Base-by-base conservation (phyloP, 257 asterid species). In the Penstemon davidsonii region DNA sequence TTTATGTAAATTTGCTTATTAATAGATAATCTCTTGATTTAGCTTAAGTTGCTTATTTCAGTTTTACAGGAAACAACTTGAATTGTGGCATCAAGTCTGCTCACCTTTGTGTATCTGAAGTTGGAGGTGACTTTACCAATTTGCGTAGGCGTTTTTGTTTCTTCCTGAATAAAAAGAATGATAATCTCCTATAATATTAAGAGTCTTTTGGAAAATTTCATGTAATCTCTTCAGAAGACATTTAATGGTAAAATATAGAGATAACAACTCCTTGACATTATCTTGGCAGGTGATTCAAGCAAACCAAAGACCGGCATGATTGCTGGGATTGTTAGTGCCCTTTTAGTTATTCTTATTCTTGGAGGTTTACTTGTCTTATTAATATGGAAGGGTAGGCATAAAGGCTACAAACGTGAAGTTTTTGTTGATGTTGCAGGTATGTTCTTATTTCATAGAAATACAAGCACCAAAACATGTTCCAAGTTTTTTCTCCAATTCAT, bases 401-500 rank as follows among this genome's bases (percentile, higher is more conserved):
- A 79, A 80, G 82, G 87, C 75, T 80, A 79, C 80, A 80, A 46
- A 63, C 89, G 85, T 37, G 98, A 93, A 81, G 87, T 88, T 72
- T 93, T 78, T 61, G 95, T 88, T 4, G 98, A 90, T 72, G 97
- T 93, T 76, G 76, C 91, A 86, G 98, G 98, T 93, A 70, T 51
- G 76, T 79, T 66, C 65, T 60, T 37, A 19, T 39, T 72, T 7
- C 70, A 4, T 33, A 47, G 73, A 56, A 6, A 18, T 45, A 37
- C 40, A 25, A 46, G 11, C 71, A 33, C 39, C 52, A 60, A 33
- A 25, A 57, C 41, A 55, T 42, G 53, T 54, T 13, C 9, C n/a
- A 36, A n/a, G 38, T 56, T 44, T 43, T 55, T 63, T 47, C 58
- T 57, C 50, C 33, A 25, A 25, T 25, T 25, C 33, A 13, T 1